A percentile compares a stretch with the other conserved stretches of the same genome.
Conservation (phyloP, 2,329 filamentous ascomycete genomes). For the Aspergillus ochraceus region DNA sequence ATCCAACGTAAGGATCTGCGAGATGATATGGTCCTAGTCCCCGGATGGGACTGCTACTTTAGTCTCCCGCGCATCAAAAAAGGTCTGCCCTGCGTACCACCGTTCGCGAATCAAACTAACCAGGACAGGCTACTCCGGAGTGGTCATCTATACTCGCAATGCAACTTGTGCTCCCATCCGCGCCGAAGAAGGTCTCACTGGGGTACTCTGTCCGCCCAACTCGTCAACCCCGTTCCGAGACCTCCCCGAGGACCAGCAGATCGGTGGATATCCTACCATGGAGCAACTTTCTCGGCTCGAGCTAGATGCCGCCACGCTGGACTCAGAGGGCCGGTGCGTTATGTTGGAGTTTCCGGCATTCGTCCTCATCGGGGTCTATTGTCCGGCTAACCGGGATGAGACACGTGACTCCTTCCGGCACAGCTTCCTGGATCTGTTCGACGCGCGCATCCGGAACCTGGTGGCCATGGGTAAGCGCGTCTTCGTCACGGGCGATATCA, state of each 20-base stretch:
- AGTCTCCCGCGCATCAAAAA: constrained; percentile 93
- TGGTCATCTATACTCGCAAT: constrained; percentile 92
- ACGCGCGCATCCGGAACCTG: constrained; percentile 82
- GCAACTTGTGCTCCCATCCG: constrained; percentile 79
- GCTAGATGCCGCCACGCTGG: constrained; percentile 71
- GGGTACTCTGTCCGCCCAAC: constrained; percentile 72
- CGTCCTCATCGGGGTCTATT: constrained; percentile 88
- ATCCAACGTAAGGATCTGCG: constrained; percentile 88
- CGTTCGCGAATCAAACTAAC: neutral
- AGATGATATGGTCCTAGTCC: constrained; percentile 94
- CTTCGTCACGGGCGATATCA: constrained; percentile 83
- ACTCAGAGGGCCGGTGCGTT: constrained; percentile 89
- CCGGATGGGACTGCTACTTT: constrained; percentile 96
- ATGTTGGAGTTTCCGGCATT: constrained; percentile 93
- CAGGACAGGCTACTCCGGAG: constrained; percentile 80
- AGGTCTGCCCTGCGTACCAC: constrained; percentile 53
- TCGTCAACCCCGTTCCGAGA: constrained; percentile 71
- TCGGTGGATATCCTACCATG: constrained; percentile 80
- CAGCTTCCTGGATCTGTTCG: constrained; percentile 76
- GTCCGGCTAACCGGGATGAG: constrained; percentile 85
- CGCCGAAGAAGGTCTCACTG: constrained; percentile 92
- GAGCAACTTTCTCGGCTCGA: constrained; percentile 63
- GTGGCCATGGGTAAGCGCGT: constrained; percentile 78
- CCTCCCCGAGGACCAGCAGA: constrained; percentile 70
- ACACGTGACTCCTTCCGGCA: constrained; percentile 78